Evolutionary conservation across 2,329 filamentous ascomycete genomes (phyloP).

Genomic region (Amauroascus niger): DNA sequence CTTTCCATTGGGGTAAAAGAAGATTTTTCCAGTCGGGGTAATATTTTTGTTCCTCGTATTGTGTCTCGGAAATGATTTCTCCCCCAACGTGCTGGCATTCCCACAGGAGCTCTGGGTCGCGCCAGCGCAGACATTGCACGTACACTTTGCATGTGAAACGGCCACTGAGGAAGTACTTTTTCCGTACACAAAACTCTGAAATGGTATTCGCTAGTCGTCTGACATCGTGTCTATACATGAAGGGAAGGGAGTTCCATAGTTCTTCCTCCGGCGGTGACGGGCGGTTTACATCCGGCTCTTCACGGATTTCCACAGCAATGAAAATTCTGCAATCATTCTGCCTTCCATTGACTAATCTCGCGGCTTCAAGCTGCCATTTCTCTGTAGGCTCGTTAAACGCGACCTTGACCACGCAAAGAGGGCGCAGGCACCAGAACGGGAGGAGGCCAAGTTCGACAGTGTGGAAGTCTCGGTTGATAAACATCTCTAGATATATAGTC

Average conservation of each 20-base stretch:
- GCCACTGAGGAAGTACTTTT: background rate
- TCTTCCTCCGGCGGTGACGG: background rate
- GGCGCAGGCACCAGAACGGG: background rate
- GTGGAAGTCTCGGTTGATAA: background rate
- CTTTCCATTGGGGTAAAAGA: background rate
- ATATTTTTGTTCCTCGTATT: background rate
- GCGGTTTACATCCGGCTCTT: background rate
- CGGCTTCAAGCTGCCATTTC: background rate
- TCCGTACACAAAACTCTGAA: background rate
- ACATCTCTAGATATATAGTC: background rate
- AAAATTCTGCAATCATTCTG: constrained; percentile 3
- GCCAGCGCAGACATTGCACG: background rate
- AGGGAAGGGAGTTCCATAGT: constrained; percentile 2
- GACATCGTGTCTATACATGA: constrained; percentile 5
- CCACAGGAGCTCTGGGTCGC: background rate
- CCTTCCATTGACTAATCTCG: background rate
- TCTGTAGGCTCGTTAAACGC: background rate
- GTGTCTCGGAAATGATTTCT: background rate
- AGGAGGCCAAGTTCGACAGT: constrained; percentile 1
- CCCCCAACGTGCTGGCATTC: background rate
- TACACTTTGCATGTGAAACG: background rate
- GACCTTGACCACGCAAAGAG: constrained; percentile 1
- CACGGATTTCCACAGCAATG: background rate
- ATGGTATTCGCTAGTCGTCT: background rate
- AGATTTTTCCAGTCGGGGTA: background rate